Conservation (phyloP, 768 basidiomycete genomes). For the Termitomyces bulborhizus region DNA sequence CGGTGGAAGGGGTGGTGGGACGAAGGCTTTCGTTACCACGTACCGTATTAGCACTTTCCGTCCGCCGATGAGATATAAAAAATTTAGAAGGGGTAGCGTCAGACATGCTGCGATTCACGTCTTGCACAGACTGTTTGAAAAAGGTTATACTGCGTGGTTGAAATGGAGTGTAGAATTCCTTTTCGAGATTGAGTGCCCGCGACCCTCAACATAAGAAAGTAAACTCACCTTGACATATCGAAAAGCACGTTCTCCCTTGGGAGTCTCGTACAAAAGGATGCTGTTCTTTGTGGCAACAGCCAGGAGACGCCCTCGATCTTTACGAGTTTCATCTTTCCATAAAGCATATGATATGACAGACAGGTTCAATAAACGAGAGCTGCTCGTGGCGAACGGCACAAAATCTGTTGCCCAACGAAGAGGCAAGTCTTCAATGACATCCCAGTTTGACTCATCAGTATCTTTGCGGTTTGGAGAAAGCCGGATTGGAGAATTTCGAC, state of each 20-base stretch:
- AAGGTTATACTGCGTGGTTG: slow-evolving; percentile 63
- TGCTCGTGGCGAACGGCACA: slow-evolving; percentile 64
- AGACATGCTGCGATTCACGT: slow-evolving; percentile 36
- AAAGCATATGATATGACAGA: slow-evolving; percentile 64
- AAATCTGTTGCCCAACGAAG: slow-evolving; percentile 86
- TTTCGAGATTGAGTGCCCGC: not conserved
- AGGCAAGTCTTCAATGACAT: slow-evolving; percentile 67
- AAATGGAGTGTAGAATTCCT: slow-evolving; percentile 84
- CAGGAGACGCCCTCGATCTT: slow-evolving; percentile 45
- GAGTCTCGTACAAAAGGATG: slow-evolving; percentile 76
- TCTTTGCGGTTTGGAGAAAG: slow-evolving; percentile 20
- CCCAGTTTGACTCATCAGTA: slow-evolving; percentile 55
- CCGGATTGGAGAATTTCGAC: slow-evolving; percentile 2
- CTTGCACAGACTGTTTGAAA: slow-evolving; percentile 61
- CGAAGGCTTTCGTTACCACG: slow-evolving; percentile 25
- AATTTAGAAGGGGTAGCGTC: slow-evolving; percentile 28
- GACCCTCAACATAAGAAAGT: not conserved
- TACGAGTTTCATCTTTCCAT: slow-evolving; percentile 53
- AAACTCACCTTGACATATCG: slow-evolving; percentile 66
- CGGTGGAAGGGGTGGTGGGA: slow-evolving; percentile 21
- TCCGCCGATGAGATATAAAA: slow-evolving; percentile 32
- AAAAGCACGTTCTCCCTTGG: slow-evolving; percentile 77
- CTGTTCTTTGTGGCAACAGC: slow-evolving; percentile 72
- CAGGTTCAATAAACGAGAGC: slow-evolving; percentile 54
- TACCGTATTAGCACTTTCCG: slow-evolving; percentile 33